phyloP scores from a whole-genome alignment of 495 filamentous ascomycete genomes.

The Gamarada debralockiae region DNA sequence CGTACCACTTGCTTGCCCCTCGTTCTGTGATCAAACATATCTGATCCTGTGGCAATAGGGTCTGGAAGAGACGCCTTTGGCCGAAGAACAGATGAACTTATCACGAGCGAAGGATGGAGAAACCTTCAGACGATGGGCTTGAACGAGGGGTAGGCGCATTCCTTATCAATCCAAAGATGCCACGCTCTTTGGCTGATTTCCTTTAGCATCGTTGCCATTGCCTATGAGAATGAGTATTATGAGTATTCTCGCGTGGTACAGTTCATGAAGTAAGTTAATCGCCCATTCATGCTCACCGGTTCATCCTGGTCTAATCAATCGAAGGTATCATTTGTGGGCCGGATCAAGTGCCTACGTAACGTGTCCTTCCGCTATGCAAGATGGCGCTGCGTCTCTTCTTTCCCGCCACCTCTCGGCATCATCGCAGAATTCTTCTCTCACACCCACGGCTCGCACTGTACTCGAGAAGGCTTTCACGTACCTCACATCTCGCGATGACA shows the following conservation, averaged over 20 bases:
- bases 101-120: conserved; percentile 55
- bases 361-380: conserved; percentile 68
- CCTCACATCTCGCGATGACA: conserved; percentile 50
- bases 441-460: conserved; percentile 26
- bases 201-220: conserved; percentile 44
- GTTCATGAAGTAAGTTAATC: conserved; percentile 42
- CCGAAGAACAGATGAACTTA: conserved; percentile 39
- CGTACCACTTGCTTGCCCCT: neutral
- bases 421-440: conserved; percentile 10
- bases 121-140: conserved; percentile 50
- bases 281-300: neutral
- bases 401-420: conserved; percentile 39
- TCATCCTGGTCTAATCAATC: conserved; percentile 15
- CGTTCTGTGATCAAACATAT: too few species aligned
- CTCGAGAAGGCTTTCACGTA: conserved; percentile 46
- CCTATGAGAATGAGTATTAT: conserved; percentile 44
- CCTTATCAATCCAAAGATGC: neutral
- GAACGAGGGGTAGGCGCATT: conserved; percentile 29
- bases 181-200: neutral
- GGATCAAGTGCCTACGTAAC: conserved; percentile 57
- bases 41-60: neutral
- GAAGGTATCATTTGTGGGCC: conserved; percentile 57
- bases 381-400: conserved; percentile 64
- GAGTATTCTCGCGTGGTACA: conserved; percentile 49
- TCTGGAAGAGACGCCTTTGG: conserved; percentile 46